Evolutionary conservation across 176 grass and related monocot genomes (phyloP), one percentile per base, ranked within the genome.

Genomic region (Metroxylon sagu): DNA sequence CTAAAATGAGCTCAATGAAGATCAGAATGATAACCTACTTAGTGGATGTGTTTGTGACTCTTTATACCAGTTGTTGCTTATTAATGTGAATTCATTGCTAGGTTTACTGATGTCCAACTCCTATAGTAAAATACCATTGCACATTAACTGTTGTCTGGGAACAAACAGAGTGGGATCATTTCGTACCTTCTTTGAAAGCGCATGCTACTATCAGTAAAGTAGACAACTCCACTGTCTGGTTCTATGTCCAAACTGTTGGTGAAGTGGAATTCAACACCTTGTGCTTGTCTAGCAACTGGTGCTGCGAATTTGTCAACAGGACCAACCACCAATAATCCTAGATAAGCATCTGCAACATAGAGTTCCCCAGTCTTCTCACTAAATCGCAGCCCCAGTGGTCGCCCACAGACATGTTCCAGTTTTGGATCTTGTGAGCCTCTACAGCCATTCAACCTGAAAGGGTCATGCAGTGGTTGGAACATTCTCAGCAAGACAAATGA

Each of bases 161-260:
- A 43, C 3, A 14, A 43, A 43, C 10, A 43, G 8, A 43, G 35
- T 14, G 35, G 35, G 8, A 43, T 12, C 12, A 10, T 43, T 12
- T 43, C 10, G 10, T 43, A 43, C 35, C 35, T 43, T 43, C 35
- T 43, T 43, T 2, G 35, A 43, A 43, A 43, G 35, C 35, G 35
- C 35, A 43, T 43, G 35, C 35, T 43, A 14, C 35, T 43, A 43
- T 43, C 35, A 14, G 35, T 88, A 73, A 97, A 91, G 65, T 88
- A 97, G 61, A 97, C 51, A 3, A 51, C 48, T 29, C 85, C 90
- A 0, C 55, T 88, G 19, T 66, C 48, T 0, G 77, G 63, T 86
- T 97, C 78, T 10, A 97, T 69, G 31, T 97, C 93, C 4, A 97
- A 16, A 4, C 84, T 52, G 5, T 97, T 91, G 28, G 84, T 71